Evolutionary conservation across 495 filamentous ascomycete species (phyloP), one percentile per base, ranked within the genome.

Genomic region (Penicillium bovifimosum): DNA sequence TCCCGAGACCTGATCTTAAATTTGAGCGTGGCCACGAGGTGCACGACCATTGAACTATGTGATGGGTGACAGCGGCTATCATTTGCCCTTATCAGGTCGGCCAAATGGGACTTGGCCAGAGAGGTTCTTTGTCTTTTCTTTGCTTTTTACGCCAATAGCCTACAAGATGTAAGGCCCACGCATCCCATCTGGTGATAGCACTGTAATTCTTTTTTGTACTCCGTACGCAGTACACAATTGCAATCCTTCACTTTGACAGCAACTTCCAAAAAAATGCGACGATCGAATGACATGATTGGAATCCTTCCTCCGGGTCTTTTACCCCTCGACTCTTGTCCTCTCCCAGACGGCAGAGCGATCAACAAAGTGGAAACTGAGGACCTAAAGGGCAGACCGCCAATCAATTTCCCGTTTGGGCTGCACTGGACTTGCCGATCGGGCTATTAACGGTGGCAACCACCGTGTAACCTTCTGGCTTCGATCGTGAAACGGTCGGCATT

Each of bases 401-500:
- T 64, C 61, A 45, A 54, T 64, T 53, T 17, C 61, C 43, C 13
- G 41, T 54, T 41, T 24, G 11, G 17, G 43, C 48, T 28, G 48
- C 41, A 34, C 36, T 55, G 29, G 32, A 54, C 47, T 51, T 53
- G 41, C 55, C 53, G 52, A 61, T 61, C 61, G 50, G 40, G 32
- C 54, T 54, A 61, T 61, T 52, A 64, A 59, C 58, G 55, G 61
- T 61, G 61, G 58, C 61, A 18, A 60, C 36, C 26, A 58, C 52
- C 45, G 55, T 62, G 46, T 56, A 45, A 59, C 53, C 45, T 45
- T 39, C 44, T 43, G 41, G 14, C 20, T 33, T 34, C 49, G 29
- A 65, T 65, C 57, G 50, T 61, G 53, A 59, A 66, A 66, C 63
- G 43, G 60, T 56, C 63, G 60, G 55, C 46, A 63, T 60, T 61